A percentile compares a stretch with the other conserved stretches of the same genome.
These are phyloP conservation scores for Annulohypoxylon maeteangense DNA, from an alignment of 495 filamentous ascomycete genomes.

Conservation along the genomic window DNA sequence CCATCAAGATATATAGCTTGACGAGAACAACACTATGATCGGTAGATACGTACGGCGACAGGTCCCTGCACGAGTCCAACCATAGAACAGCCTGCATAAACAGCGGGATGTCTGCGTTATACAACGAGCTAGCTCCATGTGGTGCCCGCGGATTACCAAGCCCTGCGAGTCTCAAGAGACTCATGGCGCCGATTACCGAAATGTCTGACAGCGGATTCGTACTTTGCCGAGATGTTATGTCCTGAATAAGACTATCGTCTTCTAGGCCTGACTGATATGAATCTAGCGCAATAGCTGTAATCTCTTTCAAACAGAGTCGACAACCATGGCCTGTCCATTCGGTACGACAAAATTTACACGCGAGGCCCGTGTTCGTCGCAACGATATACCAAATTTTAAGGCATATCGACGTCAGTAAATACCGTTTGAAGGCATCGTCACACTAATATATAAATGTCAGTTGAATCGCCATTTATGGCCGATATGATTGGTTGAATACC, in stretches of 20 bases:
- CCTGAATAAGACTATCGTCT: slow-evolving; percentile 40
- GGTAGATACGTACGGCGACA: slow-evolving; percentile 49
- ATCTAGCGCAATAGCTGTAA: slow-evolving; percentile 44
- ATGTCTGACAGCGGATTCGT: slow-evolving; percentile 59
- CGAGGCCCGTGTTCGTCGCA: slow-evolving; percentile 6
- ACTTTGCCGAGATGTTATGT: slow-evolving; percentile 15
- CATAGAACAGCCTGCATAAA: slow-evolving; percentile 60
- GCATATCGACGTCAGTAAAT: slow-evolving; percentile 18
- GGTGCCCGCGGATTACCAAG: slow-evolving; percentile 1
- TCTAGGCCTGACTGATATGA: slow-evolving; percentile 45
- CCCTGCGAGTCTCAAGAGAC: slow-evolving; percentile 59
- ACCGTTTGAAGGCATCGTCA: slow-evolving; percentile 1
- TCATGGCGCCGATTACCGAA: slow-evolving; percentile 55
- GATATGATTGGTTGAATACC: slow-evolving; percentile 12
- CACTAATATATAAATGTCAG: slow-evolving; percentile 18
- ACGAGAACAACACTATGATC: slow-evolving; percentile 57
- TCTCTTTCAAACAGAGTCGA: slow-evolving; percentile 52
- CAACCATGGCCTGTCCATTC: slow-evolving; percentile 22
- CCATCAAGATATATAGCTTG: slow-evolving; percentile 58
- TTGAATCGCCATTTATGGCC: not conserved
- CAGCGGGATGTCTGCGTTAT: slow-evolving; percentile 43
- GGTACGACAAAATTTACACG: slow-evolving; percentile 46
- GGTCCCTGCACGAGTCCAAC: slow-evolving; percentile 54
- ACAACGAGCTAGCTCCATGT: slow-evolving; percentile 40
- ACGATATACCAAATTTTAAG: slow-evolving; percentile 30